Base-by-base conservation (phyloP, 2,329 filamentous ascomycete genomes). In the Aspergillus sp. region DNA sequence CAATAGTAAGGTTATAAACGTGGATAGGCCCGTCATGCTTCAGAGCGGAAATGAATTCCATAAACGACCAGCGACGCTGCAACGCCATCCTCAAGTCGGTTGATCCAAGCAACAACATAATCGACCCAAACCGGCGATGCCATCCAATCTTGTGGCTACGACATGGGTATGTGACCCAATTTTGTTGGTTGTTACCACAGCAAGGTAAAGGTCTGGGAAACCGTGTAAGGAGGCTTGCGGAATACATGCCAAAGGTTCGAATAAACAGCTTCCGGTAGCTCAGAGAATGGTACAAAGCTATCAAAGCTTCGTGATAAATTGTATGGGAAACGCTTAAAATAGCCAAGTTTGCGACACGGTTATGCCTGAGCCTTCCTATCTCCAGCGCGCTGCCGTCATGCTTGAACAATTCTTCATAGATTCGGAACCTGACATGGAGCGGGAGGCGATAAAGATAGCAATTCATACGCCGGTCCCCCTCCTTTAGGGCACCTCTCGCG, bases 281-380 rank as follows among this genome's bases (percentile, higher is more conserved):
- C 22, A 65, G 48, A 15, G 56, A 64, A 43, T 61, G 55, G 22
- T 56, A 61, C 3, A 63, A 43, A 7, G 58, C 63, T 51, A 64
- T 61, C 2, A 57, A 58, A 12, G 60, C 55, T 55, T 62, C 63
- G 32, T 65, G 63, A 47, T 62, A 65, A 26, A 65, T 60, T 26
- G 48, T 18, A 38, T 65, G 60, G 1, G 54, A 62, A 20, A 54
- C 62, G 18, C 58, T 58, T n/a, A 65, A 53, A 34, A 65, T 59
- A 7, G 56, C 56, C 22, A 64, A 38, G 13, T 58, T 48, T 26
- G 45, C 57, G 3, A 53, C 43, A 7, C 48, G 24, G 15, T 49
- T 57, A 8, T 38, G 41, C n/a, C 42, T 39, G 15, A 56, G 53
- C 3, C 44, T 59, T 34, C 59, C 58, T 17, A 62, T 53, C 47